phyloP scores from a whole-genome alignment of 2,329 filamentous ascomycete species.

The Ophiosphaerella narmari region DNA sequence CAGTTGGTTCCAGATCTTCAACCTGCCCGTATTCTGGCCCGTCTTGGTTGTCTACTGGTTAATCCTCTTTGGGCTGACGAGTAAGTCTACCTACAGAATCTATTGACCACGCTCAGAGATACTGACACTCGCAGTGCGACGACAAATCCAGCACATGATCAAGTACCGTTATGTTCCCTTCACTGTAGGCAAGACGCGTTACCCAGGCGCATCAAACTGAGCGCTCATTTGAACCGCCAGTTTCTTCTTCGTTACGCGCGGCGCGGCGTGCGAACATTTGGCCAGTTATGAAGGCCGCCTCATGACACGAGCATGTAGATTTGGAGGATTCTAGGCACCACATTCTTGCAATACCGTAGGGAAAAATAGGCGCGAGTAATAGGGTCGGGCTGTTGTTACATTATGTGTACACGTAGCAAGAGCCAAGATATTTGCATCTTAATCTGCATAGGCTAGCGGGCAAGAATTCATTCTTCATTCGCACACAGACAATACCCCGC shows the following conservation, averaged over 20 bases:
- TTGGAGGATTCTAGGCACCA: conserved; percentile 20
- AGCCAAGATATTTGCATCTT: conserved; percentile 8
- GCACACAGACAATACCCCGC: no score
- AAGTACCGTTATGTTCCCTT: conserved; percentile 99
- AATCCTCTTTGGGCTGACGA: conserved; percentile 93
- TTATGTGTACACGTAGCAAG: conserved; percentile 25
- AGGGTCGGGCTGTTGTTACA: conserved; percentile 18
- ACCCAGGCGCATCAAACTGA: conserved; percentile 36
- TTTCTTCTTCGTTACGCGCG: conserved; percentile 3
- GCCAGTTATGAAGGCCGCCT: background rate
- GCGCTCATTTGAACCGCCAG: background rate
- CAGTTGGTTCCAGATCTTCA: conserved; percentile 92
- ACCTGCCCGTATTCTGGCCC: conserved; percentile 98
- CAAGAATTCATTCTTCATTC: no score
- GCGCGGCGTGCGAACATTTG: conserved; percentile 1
- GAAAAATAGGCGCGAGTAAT: conserved; percentile 7
- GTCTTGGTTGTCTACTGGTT: conserved; percentile 98
- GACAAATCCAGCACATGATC: conserved; percentile 99
- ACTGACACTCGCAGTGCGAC: conserved; percentile 70
- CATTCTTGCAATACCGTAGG: conserved; percentile 14
- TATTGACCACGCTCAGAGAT: background rate
- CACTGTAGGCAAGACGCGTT: conserved; percentile 75
- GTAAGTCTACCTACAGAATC: conserved; percentile 59
- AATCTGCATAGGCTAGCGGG: conserved; percentile 3
- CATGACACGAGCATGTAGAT: conserved; percentile 8